Conservation (phyloP, 2,329 filamentous ascomycete species). For the Exserohilum rostratum region DNA sequence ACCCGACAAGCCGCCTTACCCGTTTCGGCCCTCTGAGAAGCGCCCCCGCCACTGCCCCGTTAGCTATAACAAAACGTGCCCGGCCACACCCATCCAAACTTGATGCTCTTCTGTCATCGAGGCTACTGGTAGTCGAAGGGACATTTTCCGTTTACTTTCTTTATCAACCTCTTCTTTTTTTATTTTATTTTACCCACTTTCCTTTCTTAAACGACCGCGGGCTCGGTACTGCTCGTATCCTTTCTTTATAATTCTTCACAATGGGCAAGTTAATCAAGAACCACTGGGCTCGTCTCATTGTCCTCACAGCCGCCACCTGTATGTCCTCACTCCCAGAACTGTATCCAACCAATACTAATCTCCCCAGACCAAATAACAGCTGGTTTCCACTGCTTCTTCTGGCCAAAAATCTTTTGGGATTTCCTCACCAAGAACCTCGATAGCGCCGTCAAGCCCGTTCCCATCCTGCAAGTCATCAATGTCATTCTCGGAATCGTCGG, state of each 20-base stretch:
- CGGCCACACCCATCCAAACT: conserved; percentile 25
- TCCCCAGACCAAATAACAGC: conserved; percentile 82
- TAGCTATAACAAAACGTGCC: conserved; percentile 45
- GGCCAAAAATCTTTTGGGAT: conserved; percentile 99
- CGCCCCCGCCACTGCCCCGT: conserved; percentile 19
- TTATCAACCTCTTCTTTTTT: conserved; percentile 10
- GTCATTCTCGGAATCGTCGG: conserved; percentile 78
- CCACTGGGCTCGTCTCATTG: conserved; percentile 95
- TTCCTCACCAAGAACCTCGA: conserved; percentile 92
- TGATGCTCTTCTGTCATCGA: conserved; percentile 39
- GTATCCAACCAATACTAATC: no score
- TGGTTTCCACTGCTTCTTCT: conserved; percentile 88
- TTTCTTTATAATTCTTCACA: conserved; percentile 34
- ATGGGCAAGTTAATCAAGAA: conserved; percentile 99
- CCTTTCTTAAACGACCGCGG: conserved; percentile 31
- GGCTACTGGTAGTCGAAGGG: conserved; percentile 49
- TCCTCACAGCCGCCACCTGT: conserved; percentile 83
- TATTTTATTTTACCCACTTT: conserved; percentile 9
- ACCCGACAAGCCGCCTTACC: conserved; percentile 12
- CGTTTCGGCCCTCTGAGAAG: conserved; percentile 20
- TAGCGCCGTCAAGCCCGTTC: conserved; percentile 82
- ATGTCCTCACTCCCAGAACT: no score
- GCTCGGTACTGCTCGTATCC: conserved; percentile 39
- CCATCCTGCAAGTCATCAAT: conserved; percentile 88
- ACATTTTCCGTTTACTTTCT: conserved; percentile 12